phyloP scores from a whole-genome alignment of 805 yeast genomes.

The Candida tammaniensis region DNA sequence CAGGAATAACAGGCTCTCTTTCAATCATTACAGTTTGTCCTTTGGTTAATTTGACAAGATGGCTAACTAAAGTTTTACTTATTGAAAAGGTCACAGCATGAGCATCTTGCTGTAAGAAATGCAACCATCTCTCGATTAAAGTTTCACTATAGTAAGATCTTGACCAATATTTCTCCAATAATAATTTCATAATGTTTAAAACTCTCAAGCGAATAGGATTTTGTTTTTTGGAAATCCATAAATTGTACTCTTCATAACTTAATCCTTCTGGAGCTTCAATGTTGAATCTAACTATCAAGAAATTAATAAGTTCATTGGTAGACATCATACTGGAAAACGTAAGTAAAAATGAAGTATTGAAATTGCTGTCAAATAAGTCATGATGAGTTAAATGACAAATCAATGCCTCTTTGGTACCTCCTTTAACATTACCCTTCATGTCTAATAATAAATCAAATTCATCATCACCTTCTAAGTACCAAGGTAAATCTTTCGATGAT shows the following conservation, averaged over 20 bases:
- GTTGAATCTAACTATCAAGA: conserved; percentile 63
- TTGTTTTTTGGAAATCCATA: conserved; percentile 73
- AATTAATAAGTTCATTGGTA: conserved; percentile 56
- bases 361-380: conserved; percentile 56
- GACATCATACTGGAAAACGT: conserved; percentile 75
- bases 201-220: conserved; percentile 65
- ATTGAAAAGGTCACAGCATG: conserved; percentile 21
- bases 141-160: conserved; percentile 52
- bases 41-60: conserved; percentile 22
- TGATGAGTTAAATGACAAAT: conserved; percentile 81
- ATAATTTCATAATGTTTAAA: conserved; percentile 60
- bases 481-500: conserved; percentile 49
- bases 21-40: conserved; percentile 31
- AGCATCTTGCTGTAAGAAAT: conserved; percentile 19
- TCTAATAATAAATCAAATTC: conserved; percentile 58
- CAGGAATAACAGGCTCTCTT: conserved; percentile 25
- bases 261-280: conserved; percentile 84
- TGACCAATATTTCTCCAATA: conserved; percentile 71
- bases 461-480: conserved; percentile 71
- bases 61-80: conserved; percentile 24
- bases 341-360: conserved; percentile 66
- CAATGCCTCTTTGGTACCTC: conserved; percentile 78
- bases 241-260: conserved; percentile 73
- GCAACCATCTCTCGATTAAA: conserved; percentile 32
- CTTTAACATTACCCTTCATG: conserved; percentile 68